These are phyloP conservation scores for Cercophora scortea DNA, from an alignment of 495 filamentous ascomycete genomes.

Conservation along the genomic window DNA sequence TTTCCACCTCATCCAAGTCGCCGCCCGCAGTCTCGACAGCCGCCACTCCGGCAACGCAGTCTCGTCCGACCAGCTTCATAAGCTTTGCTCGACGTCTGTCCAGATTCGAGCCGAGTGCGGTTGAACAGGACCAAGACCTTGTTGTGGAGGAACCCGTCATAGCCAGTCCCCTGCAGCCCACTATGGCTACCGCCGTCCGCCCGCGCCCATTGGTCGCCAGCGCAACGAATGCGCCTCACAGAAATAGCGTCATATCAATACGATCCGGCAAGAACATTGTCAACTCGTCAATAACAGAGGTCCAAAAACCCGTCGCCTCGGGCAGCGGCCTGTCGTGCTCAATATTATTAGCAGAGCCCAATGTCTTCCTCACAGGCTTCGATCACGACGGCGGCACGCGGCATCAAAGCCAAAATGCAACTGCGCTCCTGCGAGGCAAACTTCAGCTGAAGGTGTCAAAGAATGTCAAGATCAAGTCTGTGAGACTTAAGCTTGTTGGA, in stretches of 20 bases:
- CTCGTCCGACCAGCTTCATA: slow-evolving; percentile 22
- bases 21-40: slow-evolving; percentile 7
- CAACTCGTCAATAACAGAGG: slow-evolving; percentile 33
- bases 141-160: background rate
- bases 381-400: slow-evolving; percentile 67
- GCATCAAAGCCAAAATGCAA: slow-evolving; percentile 46
- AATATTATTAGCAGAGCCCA: slow-evolving; percentile 78
- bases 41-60: slow-evolving; percentile 1
- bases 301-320: slow-evolving; percentile 63
- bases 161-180: slow-evolving; percentile 7
- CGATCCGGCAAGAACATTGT: slow-evolving; percentile 35
- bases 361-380: slow-evolving; percentile 84
- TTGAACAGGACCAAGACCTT: background rate
- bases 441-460: slow-evolving; percentile 79
- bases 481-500: slow-evolving; percentile 79
- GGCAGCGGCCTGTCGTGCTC: slow-evolving; percentile 66
- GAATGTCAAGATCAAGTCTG: slow-evolving; percentile 88
- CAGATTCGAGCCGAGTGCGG: slow-evolving; percentile 6
- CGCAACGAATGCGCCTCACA: slow-evolving; percentile 17
- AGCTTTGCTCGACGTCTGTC: slow-evolving; percentile 22
- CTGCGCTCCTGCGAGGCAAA: slow-evolving; percentile 79
- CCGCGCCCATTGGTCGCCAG: slow-evolving; percentile 7
- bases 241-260: slow-evolving; percentile 38
- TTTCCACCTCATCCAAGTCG: slow-evolving; percentile 20
- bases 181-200: slow-evolving; percentile 14